These are phyloP conservation scores for Hemileccinum impolitum DNA, from an alignment of 768 basidiomycete species.

Conservation along the genomic window DNA sequence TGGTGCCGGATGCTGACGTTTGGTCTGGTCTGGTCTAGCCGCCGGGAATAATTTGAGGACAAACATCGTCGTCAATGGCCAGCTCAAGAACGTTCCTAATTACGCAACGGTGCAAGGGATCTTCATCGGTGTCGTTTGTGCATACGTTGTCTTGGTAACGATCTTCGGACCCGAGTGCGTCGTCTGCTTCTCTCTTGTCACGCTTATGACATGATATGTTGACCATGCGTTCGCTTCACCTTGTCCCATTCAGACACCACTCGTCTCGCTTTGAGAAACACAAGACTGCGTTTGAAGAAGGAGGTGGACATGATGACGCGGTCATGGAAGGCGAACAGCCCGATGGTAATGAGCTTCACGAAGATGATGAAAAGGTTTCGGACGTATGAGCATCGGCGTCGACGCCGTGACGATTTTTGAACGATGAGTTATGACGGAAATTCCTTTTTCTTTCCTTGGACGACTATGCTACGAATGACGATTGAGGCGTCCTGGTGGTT, in stretches of 20 bases:
- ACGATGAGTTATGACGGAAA: background rate
- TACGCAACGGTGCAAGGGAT: conserved; percentile 87
- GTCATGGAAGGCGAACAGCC: conserved; percentile 22
- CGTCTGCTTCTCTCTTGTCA: background rate
- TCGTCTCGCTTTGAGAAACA: conserved; percentile 82
- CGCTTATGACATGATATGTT: background rate
- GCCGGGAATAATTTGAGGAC: conserved; percentile 57
- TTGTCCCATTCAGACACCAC: conserved; percentile 48
- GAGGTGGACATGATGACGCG: conserved; percentile 56
- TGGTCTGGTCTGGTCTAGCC: conserved; percentile 32
- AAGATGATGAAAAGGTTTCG: conserved; percentile 20
- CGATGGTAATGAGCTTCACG: conserved; percentile 2
- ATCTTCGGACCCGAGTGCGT: conserved; percentile 77
- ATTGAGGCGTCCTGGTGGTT: background rate
- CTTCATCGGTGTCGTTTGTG: conserved; percentile 77
- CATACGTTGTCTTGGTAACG: conserved; percentile 71
- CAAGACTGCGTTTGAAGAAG: conserved; percentile 76
- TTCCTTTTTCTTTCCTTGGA: background rate
- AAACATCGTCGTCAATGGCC: conserved; percentile 41
- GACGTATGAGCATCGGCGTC: conserved; percentile 8
- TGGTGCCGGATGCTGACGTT: background rate
- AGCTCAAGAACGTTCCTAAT: conserved; percentile 45
- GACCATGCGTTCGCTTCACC: background rate
- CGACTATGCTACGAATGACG: background rate
- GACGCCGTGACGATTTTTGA: background rate